Evolutionary conservation across 108 stramenopile species (phyloP).

Genomic region (Tribonema minus): DNA sequence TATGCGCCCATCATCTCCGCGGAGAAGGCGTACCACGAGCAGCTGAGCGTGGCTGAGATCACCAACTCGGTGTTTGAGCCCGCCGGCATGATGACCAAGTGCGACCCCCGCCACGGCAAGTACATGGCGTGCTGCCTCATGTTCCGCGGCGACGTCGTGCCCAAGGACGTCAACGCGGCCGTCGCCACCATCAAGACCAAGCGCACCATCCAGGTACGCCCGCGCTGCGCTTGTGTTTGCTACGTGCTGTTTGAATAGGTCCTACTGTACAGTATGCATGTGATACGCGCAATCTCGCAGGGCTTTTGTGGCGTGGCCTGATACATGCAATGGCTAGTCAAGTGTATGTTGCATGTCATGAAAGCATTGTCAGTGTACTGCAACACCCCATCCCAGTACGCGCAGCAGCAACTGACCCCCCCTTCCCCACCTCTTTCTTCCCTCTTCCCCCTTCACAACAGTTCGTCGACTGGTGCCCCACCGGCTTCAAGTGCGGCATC

Average conservation of each 20-base stretch:
- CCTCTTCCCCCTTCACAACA: no score
- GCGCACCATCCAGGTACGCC: constrained; percentile 73
- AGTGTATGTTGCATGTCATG: no score
- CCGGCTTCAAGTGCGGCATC: constrained; percentile 97
- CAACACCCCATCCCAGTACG: no score
- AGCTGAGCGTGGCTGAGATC: constrained; percentile 68
- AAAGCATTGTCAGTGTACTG: no score
- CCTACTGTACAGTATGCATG: no score
- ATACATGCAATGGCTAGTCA: no score
- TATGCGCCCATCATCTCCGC: constrained; percentile 71
- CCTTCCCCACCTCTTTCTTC: no score
- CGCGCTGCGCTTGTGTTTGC: no score
- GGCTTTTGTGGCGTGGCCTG: no score
- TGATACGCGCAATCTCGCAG: no score
- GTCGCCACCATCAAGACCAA: constrained; percentile 77
- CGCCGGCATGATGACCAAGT: constrained; percentile 68
- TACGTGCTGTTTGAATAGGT: no score
- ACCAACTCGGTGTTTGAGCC: constrained; percentile 72
- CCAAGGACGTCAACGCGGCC: constrained; percentile 70
- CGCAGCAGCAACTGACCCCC: no score
- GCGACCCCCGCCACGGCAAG: constrained; percentile 84
- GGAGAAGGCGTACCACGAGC: constrained; percentile 75
- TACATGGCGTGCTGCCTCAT: constrained; percentile 97
- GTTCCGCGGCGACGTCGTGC: constrained; percentile 72
- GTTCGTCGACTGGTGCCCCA: constrained; percentile 76